phyloP scores from a whole-genome alignment of 2,329 filamentous ascomycete species.

The Alternaria solani region DNA sequence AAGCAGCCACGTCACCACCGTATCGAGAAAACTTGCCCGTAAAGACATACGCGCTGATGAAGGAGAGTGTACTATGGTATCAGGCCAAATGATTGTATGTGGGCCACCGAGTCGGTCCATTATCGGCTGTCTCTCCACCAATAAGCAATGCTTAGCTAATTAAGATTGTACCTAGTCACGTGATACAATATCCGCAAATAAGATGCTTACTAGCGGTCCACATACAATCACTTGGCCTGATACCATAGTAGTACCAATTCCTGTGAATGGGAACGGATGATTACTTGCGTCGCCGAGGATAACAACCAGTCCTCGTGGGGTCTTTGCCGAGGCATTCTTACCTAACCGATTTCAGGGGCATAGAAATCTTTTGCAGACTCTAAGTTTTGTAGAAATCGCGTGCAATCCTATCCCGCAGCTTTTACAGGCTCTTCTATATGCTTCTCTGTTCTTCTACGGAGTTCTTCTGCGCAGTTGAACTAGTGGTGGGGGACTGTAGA shows the following conservation, averaged over 20 bases:
- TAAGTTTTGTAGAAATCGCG: conserved; percentile 55
- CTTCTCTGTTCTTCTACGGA: too few species aligned
- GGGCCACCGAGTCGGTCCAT: too few species aligned
- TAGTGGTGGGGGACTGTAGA: too few species aligned
- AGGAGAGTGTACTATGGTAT: conserved; percentile 46
- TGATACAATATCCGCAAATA: too few species aligned
- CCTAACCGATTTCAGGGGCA: conserved; percentile 53
- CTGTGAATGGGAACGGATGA: conserved; percentile 34
- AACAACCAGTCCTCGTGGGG: conserved; percentile 58
- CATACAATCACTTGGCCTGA: too few species aligned
- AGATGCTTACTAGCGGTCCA: too few species aligned
- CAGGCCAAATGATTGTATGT: too few species aligned
- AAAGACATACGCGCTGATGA: conserved; percentile 51
- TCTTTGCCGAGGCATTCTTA: conserved; percentile 52
- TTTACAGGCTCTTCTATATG: conserved; percentile 37
- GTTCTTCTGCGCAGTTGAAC: too few species aligned
- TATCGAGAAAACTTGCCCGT: conserved; percentile 44
- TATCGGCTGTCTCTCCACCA: too few species aligned
- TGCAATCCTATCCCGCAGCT: conserved; percentile 57
- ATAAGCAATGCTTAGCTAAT: too few species aligned
- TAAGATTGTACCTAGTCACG: too few species aligned
- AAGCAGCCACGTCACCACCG: conserved; percentile 20
- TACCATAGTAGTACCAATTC: conserved; percentile 34
- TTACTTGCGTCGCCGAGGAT: conserved; percentile 63
- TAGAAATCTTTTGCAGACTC: conserved; percentile 57